phyloP scores from a whole-genome alignment of 768 basidiomycete genomes.

The Mycena amicta region DNA sequence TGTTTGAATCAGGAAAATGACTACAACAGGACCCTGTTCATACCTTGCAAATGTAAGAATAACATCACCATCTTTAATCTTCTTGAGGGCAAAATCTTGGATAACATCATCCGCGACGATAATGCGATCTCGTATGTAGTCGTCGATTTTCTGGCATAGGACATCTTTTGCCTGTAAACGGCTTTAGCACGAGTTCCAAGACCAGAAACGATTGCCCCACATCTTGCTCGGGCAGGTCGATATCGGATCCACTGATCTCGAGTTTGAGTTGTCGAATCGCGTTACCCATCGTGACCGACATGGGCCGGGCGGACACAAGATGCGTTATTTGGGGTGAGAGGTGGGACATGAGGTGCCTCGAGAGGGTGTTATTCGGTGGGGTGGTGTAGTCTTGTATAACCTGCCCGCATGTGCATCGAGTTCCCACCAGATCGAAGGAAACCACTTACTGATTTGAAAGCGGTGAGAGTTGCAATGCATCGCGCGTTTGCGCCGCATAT shows the following conservation, averaged over 20 bases:
- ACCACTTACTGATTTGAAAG: slow-evolving; percentile 82
- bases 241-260: slow-evolving; percentile 90
- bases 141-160: slow-evolving; percentile 83
- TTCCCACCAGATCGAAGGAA: slow-evolving; percentile 11
- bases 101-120: slow-evolving; percentile 93
- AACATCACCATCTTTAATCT: slow-evolving; percentile 93
- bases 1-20: slow-evolving; percentile 8
- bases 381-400: slow-evolving; percentile 91
- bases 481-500: slow-evolving; percentile 95
- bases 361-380: slow-evolving; percentile 82
- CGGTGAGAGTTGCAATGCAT: slow-evolving; percentile 88
- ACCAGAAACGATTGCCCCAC: slow-evolving; percentile 43
- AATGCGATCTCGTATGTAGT: slow-evolving; percentile 93
- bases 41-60: slow-evolving; percentile 93
- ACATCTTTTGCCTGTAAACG: slow-evolving; percentile 77
- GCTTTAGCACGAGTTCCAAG: slow-evolving; percentile 3
- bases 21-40: slow-evolving; percentile 16
- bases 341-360: slow-evolving; percentile 89
- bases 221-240: slow-evolving; percentile 94
- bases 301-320: slow-evolving; percentile 83
- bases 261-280: slow-evolving; percentile 93
- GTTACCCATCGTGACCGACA: slow-evolving; percentile 94
- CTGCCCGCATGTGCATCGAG: slow-evolving; percentile 39
- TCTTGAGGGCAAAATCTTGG: slow-evolving; percentile 82
- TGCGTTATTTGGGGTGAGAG: slow-evolving; percentile 92